Evolutionary conservation across 768 basidiomycete genomes (phyloP), one percentile per base, ranked within the genome.

Genomic region (Leucocoprinus leucothites): DNA sequence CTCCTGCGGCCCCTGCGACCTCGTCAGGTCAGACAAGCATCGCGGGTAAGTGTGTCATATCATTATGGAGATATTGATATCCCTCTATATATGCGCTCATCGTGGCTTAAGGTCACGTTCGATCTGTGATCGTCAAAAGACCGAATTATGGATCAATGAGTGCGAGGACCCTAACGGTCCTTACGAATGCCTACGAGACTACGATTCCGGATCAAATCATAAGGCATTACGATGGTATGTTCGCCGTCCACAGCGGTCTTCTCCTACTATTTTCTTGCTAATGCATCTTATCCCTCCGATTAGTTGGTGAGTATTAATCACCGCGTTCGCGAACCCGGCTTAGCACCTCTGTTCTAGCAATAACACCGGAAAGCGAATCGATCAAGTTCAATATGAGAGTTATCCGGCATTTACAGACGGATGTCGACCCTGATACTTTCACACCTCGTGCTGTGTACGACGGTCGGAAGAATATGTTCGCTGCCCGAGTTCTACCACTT

Each of bases 141-240:
- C 78, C 86, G 25, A 79, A 75, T 35, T 88, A 78, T 61, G 89
- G 87, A 19, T 76, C 72, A 3, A 9, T 43, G 18, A 16, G 45
- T 8, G 0, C 73, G 75, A 9, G 90, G 89, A 3, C 65, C 65
- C 21, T 61, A 63, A 41, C 57, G 74, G 13, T 66, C 67, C 22
- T 72, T 78, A 77, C 79, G 28, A 93, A 92, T 66, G 86, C 86
- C 49, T 92, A 89, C 60, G 65, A 64, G 40, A 81, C 82, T 2
- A 73, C 77, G 0, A 81, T 87, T 14, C 84, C 89, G 0, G 78
- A 85, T 21, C 69, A 66, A 5, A 77, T 81, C 26, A 90, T 91
- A 40, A 77, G 86, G 57, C 91, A 92, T 62, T 91, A 92, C 62
- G 89, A 93, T 65, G 84, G 91, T 87, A 64, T 58, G 85, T 68